Conservation (phyloP, 1,139 yeast species). For the Pichia sp. region DNA sequence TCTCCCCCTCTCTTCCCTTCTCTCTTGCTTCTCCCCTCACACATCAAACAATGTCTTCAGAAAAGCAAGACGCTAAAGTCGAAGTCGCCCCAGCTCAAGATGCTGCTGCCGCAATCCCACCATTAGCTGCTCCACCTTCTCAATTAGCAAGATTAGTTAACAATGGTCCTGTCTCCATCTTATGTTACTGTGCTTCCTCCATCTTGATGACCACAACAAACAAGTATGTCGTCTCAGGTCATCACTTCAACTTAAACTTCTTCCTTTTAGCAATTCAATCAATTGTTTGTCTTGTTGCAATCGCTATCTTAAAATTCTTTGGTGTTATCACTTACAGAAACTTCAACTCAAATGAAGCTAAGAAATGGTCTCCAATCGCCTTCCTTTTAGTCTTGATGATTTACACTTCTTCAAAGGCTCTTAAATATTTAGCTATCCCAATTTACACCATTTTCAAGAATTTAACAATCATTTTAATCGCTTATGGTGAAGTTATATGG, state of each 20-base stretch:
- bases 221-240: conserved; percentile 86
- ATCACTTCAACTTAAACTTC: conserved; percentile 85
- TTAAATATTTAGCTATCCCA: conserved; percentile 88
- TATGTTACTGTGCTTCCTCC: conserved; percentile 87
- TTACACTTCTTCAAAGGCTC: conserved; percentile 94
- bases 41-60: conserved; percentile 14
- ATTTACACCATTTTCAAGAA: conserved; percentile 98
- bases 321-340: conserved; percentile 85
- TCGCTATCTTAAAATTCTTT: conserved; percentile 65
- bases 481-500: conserved; percentile 98
- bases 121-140: conserved; percentile 16
- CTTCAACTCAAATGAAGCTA: conserved; percentile 84
- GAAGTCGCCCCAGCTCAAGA: conserved; percentile 23
- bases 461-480: conserved; percentile 92
- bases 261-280: conserved; percentile 82
- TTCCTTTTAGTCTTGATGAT: conserved; percentile 88
- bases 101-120: conserved; percentile 16
- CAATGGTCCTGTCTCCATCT: conserved; percentile 83
- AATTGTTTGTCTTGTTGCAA: conserved; percentile 73
- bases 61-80: conserved; percentile 24
- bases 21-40: not conserved
- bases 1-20: not conserved
- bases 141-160: conserved; percentile 48
- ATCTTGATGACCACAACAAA: conserved; percentile 98
- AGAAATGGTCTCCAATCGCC: conserved; percentile 94